phyloP scores from a whole-genome alignment of 2,329 filamentous ascomycete species.

The Ophiosphaerella narmari region DNA sequence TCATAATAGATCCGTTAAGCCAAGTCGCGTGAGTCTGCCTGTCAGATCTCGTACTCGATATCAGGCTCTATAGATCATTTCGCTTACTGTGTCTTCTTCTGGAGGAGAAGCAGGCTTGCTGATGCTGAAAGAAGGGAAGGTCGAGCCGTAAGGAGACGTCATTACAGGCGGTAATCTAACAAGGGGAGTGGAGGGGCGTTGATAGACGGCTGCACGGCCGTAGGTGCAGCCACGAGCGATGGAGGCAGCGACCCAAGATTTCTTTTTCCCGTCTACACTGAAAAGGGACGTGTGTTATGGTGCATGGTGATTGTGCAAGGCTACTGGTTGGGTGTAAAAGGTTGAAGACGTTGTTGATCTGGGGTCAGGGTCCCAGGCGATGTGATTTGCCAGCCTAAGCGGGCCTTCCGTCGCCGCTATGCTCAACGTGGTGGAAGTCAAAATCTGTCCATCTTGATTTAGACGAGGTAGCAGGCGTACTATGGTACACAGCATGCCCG shows the following conservation, averaged over 20 bases:
- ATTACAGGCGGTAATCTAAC: conserved; percentile 6
- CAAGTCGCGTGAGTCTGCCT: conserved; percentile 4
- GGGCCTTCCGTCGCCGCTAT: conserved; percentile 19
- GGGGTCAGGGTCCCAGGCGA: conserved; percentile 5
- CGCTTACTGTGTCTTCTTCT: conserved; percentile 13
- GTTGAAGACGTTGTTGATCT: conserved; percentile 8
- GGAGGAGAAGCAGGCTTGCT: conserved; percentile 12
- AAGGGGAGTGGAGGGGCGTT: conserved; percentile 3
- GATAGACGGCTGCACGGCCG: conserved; percentile 10
- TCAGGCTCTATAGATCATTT: conserved; percentile 6
- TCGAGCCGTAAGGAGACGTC: conserved; percentile 20
- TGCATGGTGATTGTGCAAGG: conserved; percentile 18
- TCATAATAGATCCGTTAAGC: conserved; percentile 8
- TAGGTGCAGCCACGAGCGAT: conserved; percentile 18
- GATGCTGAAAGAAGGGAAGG: conserved; percentile 11
- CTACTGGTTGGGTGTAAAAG: conserved; percentile 23
- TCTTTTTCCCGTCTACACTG: conserved; percentile 16
- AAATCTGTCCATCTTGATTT: conserved; percentile 8
- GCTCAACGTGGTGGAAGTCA: conserved; percentile 18
- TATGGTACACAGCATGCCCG: conserved; percentile 3
- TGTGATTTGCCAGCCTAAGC: conserved; percentile 17
- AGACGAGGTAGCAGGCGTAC: conserved; percentile 9
- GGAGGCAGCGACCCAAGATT: conserved; percentile 13
- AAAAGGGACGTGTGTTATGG: conserved; percentile 18
- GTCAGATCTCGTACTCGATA: conserved; percentile 6